Conservation (phyloP, 2,329 filamentous ascomycete genomes). For the Leptographium radiaticola region DNA sequence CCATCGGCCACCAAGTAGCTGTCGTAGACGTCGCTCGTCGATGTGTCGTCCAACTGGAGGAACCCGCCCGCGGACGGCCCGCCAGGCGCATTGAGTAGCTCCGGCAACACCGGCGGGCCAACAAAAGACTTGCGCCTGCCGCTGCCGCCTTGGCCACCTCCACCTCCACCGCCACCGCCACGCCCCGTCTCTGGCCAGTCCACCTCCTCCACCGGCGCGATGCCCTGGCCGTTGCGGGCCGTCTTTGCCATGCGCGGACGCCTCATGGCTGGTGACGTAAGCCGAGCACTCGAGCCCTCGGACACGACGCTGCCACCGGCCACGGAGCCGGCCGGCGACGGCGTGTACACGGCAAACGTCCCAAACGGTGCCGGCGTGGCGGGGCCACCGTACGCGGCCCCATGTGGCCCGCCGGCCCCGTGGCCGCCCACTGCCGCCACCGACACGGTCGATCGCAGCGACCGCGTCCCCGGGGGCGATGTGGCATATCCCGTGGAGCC, state of each 20-base stretch:
- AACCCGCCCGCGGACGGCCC: constrained; percentile 10
- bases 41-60: constrained; percentile 14
- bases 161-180: background rate
- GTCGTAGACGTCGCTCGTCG: constrained; percentile 12
- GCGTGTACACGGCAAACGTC: constrained; percentile 11
- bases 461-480: constrained; percentile 11
- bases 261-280: constrained; percentile 4
- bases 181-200: constrained; percentile 10
- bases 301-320: constrained; percentile 14
- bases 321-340: constrained; percentile 1
- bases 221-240: constrained; percentile 4
- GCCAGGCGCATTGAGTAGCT: constrained; percentile 8
- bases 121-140: background rate
- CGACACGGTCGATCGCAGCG: constrained; percentile 14
- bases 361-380: constrained; percentile 2
- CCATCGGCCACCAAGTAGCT: constrained; percentile 10
- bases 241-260: background rate
- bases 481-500: constrained; percentile 7
- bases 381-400: background rate
- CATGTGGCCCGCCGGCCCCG: background rate
- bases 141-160: constrained; percentile 1
- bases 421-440: constrained; percentile 8
- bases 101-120: background rate
- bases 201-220: constrained; percentile 15
- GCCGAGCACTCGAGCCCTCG: constrained; percentile 16